Base-by-base conservation (phyloP, 495 filamentous ascomycete species). In the Podospora conica region DNA sequence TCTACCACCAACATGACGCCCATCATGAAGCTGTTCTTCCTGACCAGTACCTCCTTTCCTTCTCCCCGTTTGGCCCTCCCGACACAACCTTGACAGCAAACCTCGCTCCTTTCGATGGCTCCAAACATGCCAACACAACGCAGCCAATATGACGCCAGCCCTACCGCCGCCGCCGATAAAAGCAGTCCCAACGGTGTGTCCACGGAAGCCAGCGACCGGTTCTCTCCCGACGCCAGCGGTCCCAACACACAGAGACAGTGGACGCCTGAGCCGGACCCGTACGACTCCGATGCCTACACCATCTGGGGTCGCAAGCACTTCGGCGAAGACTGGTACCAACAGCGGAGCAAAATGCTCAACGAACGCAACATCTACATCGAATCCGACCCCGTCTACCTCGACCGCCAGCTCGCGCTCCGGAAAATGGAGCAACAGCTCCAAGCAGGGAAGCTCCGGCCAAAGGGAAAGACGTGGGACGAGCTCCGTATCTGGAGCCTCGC, bases 251-350 rank as follows among this genome's bases (percentile, higher is more conserved):
- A 4, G 10, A 28, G 59, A 62, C 61, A 40, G 60, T 68, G 61
- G 61, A 68, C 66, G 61, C 66, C 66, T 0, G 66, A 68, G 53
- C 66, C 66, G 3, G 66, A 65, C 28, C 66, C 66, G 33, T 59
- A 60, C 33, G 54, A 63, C 29, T 9, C 60, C 22, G 40, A 68
- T 18, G 60, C 27, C 1, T 68, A 65, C 33, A 53, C 61, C 24
- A 33, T 61, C n/a, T 68, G 66, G 66, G 66, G 66, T 33, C 61
- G 66, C 29, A 68, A 68, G 18, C 61, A 65, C 24, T 65, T 60
- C 23, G 61, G 66, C 66, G 55, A 68, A 8, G 58, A 68, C 3
- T 68, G 66, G 66, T 65, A 60, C 61, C 15, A 65, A 18, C 61
- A 21, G 25, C 66, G 66, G 53, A 25, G 55, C 27, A 65, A 15